Conservation (phyloP, 441 rosid species). For the Gossypium davidsonii region DNA sequence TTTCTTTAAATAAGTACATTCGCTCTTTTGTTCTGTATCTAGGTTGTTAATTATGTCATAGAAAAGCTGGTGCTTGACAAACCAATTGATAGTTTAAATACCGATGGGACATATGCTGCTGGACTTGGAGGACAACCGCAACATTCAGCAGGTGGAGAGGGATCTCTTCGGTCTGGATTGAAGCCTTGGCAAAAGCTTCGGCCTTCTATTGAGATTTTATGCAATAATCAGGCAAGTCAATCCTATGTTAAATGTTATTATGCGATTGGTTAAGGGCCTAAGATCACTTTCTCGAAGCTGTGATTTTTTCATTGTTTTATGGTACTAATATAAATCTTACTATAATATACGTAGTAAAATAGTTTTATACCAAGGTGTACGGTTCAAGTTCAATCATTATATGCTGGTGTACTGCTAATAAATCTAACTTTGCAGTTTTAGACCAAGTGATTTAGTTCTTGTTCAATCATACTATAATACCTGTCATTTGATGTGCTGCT, state of each 20-base stretch:
- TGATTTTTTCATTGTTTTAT: neutral
- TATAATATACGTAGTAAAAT: neutral
- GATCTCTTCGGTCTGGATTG: conserved; percentile 55
- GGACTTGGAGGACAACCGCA: conserved; percentile 62
- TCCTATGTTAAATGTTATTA: conserved; percentile 4
- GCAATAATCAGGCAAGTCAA: conserved; percentile 89
- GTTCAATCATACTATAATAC: neutral
- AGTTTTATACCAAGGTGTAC: neutral
- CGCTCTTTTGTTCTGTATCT: conserved; percentile 17
- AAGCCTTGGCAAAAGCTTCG: conserved; percentile 80
- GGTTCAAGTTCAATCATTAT: neutral
- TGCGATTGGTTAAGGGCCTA: neutral
- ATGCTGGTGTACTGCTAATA: neutral
- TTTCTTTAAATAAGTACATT: neutral
- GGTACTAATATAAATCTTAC: neutral
- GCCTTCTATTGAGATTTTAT: conserved; percentile 89
- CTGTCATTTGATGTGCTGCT: neutral
- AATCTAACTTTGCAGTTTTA: neutral
- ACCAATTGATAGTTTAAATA: conserved; percentile 50
- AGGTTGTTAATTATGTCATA: conserved; percentile 96
- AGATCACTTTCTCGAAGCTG: neutral
- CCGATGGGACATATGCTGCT: conserved; percentile 64
- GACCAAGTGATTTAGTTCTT: neutral
- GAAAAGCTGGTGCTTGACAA: conserved; percentile 96
- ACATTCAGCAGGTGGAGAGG: conserved; percentile 64